Conservation (phyloP, 805 yeast species). For the Debaryomyces prosopidis region DNA sequence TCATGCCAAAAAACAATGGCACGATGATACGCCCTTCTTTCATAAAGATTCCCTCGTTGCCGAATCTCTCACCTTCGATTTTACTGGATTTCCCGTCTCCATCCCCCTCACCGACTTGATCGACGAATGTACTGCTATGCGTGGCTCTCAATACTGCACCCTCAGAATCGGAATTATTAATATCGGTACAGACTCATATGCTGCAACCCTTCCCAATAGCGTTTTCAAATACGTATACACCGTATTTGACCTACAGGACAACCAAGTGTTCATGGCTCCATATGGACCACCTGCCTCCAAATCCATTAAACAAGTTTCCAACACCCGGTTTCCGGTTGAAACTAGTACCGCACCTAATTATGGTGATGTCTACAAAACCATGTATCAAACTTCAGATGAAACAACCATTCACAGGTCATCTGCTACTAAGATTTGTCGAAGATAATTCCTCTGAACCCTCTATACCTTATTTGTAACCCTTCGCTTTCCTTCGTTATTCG, state of each 20-base stretch:
- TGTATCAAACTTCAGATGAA: slow-evolving; percentile 9
- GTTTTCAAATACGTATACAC: slow-evolving; percentile 15
- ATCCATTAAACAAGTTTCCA: slow-evolving; percentile 5
- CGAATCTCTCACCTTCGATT: slow-evolving; percentile 5
- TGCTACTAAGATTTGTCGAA: too few relatives aligned
- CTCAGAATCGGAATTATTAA: slow-evolving; percentile 9
- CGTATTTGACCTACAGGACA: slow-evolving; percentile 16
- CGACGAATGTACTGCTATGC: slow-evolving; percentile 7
- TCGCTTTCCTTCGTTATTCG: too few relatives aligned
- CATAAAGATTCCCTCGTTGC: slow-evolving; percentile 3
- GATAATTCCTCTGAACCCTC: too few relatives aligned
- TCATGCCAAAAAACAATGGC: slow-evolving; percentile 3
- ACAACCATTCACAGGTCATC: neutral
- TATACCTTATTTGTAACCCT: too few relatives aligned
- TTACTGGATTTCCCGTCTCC: slow-evolving; percentile 11
- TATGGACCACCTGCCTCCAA: slow-evolving; percentile 2
- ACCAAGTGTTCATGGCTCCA: slow-evolving; percentile 14
- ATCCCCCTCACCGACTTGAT: slow-evolving; percentile 14
- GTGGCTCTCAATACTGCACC: slow-evolving; percentile 11
- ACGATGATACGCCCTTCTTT: slow-evolving; percentile 7
- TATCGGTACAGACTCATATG: slow-evolving; percentile 12
- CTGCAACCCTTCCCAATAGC: slow-evolving; percentile 17
- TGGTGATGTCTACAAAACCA: slow-evolving; percentile 9
- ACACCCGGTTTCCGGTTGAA: slow-evolving; percentile 11
- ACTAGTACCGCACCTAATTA: slow-evolving; percentile 12